phyloP scores from a whole-genome alignment of 192 early-diverging fungal genomes.

The Glomus cerebriforme region DNA sequence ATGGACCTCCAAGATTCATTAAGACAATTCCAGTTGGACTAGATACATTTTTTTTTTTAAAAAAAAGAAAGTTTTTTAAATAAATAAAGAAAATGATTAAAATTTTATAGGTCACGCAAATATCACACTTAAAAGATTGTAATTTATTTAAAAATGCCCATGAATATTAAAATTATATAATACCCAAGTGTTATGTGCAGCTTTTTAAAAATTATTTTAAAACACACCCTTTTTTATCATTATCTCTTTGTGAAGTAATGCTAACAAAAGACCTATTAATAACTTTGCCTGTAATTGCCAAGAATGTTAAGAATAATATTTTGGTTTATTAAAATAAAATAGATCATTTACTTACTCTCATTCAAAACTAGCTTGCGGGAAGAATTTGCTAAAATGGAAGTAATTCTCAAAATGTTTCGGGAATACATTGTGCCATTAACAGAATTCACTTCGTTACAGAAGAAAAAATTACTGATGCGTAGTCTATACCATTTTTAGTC shows the following conservation, averaged over 20 bases:
- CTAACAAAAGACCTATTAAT: neutral
- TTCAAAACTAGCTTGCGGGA: neutral
- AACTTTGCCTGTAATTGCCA: neutral
- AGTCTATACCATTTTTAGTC: no score
- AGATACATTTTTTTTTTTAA: neutral
- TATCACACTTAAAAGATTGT: no score
- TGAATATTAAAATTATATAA: neutral
- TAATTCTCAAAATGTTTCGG: neutral
- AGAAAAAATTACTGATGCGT: no score
- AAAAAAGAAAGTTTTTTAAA: neutral
- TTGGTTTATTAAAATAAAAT: neutral
- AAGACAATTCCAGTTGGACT: slow-evolving; percentile 81
- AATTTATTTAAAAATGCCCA: no score
- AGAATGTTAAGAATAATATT: neutral
- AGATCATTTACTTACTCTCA: neutral
- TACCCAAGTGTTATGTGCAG: neutral
- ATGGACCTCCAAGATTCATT: slow-evolving; percentile 94
- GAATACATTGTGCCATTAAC: neutral
- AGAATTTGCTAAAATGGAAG: neutral
- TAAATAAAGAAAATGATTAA: no score
- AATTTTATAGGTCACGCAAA: no score
- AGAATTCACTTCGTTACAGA: no score
- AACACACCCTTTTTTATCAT: neutral
- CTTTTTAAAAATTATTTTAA: neutral
- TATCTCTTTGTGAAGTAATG: neutral